Percentiles rank a stretch among this genome's conserved stretches.
Evolutionary conservation across 306 rosid species (phyloP).

Genomic region (Medicago lupulina): DNA sequence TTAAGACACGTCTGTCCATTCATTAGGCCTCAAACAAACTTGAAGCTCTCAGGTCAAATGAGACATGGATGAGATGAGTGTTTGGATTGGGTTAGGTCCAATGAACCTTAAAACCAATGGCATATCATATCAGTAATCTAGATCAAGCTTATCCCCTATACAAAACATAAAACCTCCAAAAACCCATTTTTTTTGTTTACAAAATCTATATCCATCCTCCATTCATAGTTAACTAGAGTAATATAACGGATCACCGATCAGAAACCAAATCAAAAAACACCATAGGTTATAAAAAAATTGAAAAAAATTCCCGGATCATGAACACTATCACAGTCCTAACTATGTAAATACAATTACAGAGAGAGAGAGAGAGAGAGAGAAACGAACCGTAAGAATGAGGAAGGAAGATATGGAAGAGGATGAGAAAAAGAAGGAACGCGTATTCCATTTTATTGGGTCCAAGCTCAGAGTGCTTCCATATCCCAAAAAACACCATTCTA

Average conservation of each 20-base stretch:
- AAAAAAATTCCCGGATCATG: conserved; percentile 34
- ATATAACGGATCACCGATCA: too few relatives aligned
- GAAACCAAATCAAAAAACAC: conserved; percentile 4
- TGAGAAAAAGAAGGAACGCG: conserved; percentile 53
- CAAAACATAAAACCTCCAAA: conserved; percentile 11
- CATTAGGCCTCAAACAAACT: background rate
- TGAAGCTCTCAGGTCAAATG: background rate
- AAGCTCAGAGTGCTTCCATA: conserved; percentile 39
- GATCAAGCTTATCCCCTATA: background rate
- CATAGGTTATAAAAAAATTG: background rate
- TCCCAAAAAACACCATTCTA: conserved; percentile 33
- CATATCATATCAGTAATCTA: conserved; percentile 1
- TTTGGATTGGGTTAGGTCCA: background rate
- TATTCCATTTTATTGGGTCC: conserved; percentile 50
- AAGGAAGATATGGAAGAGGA: conserved; percentile 57
- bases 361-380: conserved; percentile 46
- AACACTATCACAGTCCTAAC: conserved; percentile 20
- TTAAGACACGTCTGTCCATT: background rate
- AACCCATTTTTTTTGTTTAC: background rate
- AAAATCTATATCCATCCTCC: background rate
- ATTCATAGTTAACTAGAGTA: too few relatives aligned
- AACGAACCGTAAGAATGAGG: conserved; percentile 54
- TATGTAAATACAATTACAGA: background rate
- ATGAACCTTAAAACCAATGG: background rate
- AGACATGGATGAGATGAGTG: background rate